Conservation (phyloP, 2,329 filamentous ascomycete genomes). For the Rhexocercosporidium sp. region DNA sequence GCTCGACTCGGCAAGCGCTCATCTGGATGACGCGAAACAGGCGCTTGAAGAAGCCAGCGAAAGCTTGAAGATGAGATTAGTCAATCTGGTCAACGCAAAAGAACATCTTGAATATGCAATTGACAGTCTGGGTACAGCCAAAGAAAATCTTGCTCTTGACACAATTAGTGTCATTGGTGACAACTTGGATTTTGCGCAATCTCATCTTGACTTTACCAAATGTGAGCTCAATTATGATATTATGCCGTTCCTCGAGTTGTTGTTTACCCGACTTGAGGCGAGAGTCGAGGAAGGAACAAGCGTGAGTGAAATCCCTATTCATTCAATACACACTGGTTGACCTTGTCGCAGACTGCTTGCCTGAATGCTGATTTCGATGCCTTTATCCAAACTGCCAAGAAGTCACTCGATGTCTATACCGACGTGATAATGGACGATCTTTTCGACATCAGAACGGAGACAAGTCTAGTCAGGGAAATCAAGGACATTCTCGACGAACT, state of each 20-base stretch:
- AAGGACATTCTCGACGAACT: constrained; percentile 20
- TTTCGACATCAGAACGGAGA: constrained; percentile 12
- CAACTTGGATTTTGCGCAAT: neutral
- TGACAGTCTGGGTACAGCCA: no score
- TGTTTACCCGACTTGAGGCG: neutral
- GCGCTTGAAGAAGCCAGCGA: no score
- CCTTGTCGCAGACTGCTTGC: neutral
- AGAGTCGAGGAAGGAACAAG: neutral
- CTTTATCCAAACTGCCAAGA: constrained; percentile 5
- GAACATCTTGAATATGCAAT: no score
- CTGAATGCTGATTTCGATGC: neutral
- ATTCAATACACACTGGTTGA: no score
- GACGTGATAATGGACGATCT: constrained; percentile 11
- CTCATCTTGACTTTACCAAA: neutral
- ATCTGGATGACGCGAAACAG: no score
- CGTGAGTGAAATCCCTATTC: no score
- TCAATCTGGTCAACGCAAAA: no score
- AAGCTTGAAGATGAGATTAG: no score
- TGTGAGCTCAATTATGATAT: constrained; percentile 3
- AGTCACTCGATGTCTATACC: constrained; percentile 11
- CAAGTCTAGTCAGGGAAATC: constrained; percentile 13
- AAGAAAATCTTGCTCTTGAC: no score
- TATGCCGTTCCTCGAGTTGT: neutral
- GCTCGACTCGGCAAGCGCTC: no score
- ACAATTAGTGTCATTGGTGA: no score